Evolutionary conservation across 2,329 filamentous ascomycete genomes (phyloP), one percentile per base, ranked within the genome.

Genomic region (Scolecobasidium constrictum): DNA sequence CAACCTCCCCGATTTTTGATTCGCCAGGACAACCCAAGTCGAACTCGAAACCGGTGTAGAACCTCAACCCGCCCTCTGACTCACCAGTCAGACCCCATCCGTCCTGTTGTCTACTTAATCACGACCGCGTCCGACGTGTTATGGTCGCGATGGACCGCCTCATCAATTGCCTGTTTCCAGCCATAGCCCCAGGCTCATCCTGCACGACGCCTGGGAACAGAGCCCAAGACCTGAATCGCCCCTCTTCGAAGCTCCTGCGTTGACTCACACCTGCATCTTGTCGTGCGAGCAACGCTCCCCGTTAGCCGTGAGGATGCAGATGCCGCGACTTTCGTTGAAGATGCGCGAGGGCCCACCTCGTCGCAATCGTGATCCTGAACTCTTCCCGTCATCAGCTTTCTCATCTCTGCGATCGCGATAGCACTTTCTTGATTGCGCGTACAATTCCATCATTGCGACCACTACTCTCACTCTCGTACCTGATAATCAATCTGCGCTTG

Each of bases 211-310:
- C n/a, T n/a, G n/a, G n/a, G n/a, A n/a, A n/a, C n/a, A n/a, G n/a
- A n/a, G n/a, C n/a, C n/a, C n/a, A n/a, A n/a, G n/a, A n/a, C n/a
- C n/a, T n/a, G 26, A 31, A n/a, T n/a, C 26, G 9, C 9, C n/a
- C 26, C 9, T 31, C 26, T n/a, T 31, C n/a, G 33, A 35, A n/a
- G 26, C 23, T 20, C 21, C 5, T 17, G 5, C n/a, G 11, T 60
- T 63, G 62, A 65, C 58, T 65, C 62, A 65, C 53, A 64, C 60
- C 50, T 63, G 60, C 62, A 50, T 58, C 54, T 33, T 7, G 16
- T n/a, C n/a, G n/a, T n/a, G n/a, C n/a, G n/a, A n/a, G n/a, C n/a
- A n/a, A n/a, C n/a, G n/a, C n/a, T n/a, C n/a, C n/a, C n/a, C n/a
- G n/a, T n/a, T n/a, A n/a, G n/a, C n/a, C n/a, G n/a, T n/a, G n/a